phyloP scores from a whole-genome alignment of 495 filamentous ascomycete species.

The Aspergillus saccharolyticus region DNA sequence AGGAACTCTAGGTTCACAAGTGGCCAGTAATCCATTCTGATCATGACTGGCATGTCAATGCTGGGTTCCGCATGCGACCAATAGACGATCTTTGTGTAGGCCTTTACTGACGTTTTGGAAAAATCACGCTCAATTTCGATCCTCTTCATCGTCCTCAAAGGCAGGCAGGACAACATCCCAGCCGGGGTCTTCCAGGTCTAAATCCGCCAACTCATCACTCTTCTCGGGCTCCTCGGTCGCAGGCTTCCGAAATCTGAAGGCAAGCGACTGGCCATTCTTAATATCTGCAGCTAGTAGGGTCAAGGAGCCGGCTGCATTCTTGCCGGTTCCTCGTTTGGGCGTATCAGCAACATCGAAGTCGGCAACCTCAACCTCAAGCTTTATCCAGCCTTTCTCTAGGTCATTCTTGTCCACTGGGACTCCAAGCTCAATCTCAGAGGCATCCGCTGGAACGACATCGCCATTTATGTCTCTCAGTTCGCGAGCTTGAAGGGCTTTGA shows the following conservation, averaged over 20 bases:
- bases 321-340: conserved; percentile 36
- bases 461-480: conserved; percentile 41
- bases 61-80: background rate
- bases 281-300: conserved; percentile 48
- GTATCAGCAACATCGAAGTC: conserved; percentile 36
- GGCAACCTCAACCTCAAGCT: conserved; percentile 34
- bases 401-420: conserved; percentile 52
- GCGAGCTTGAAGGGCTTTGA: conserved; percentile 47
- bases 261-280: conserved; percentile 55
- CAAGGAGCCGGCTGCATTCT: conserved; percentile 33
- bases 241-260: conserved; percentile 58
- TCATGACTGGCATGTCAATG: background rate
- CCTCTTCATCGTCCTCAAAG: conserved; percentile 52
- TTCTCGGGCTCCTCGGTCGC: conserved; percentile 14
- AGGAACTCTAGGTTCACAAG: background rate
- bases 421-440: conserved; percentile 50
- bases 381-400: conserved; percentile 52
- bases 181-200: conserved; percentile 46
- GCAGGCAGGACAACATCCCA: conserved; percentile 63
- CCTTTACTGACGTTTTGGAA: too few species aligned
- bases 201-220: conserved; percentile 25
- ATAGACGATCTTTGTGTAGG: background rate
- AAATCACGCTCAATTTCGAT: conserved; percentile 3
- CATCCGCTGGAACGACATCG: conserved; percentile 41
- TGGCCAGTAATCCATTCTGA: too few species aligned